Conservation (phyloP, 176 grass and related monocot species). For the Olyra latifolia region DNA sequence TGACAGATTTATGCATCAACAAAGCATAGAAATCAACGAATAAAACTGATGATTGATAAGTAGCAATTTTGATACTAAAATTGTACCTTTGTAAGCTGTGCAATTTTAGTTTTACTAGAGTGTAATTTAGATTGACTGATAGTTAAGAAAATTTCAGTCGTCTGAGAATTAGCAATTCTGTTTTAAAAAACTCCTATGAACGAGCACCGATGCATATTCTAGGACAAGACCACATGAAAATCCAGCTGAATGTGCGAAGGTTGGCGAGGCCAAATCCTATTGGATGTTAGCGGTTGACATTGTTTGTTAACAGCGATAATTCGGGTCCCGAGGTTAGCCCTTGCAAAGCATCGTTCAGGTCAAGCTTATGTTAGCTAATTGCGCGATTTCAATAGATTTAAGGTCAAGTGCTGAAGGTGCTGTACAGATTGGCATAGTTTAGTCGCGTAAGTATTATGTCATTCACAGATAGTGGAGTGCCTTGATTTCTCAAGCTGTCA, state of each 20-base stretch:
- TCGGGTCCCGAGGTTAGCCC: background rate
- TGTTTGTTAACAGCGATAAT: background rate
- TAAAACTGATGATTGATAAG: no score
- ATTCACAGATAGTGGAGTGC: background rate
- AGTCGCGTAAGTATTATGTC: background rate
- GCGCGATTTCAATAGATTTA: background rate
- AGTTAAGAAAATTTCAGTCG: no score
- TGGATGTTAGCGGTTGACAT: background rate
- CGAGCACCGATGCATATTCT: background rate
- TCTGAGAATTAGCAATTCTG: no score
- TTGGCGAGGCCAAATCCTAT: background rate
- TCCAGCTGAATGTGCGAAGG: background rate
- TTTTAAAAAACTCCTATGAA: background rate
- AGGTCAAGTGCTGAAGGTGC: background rate
- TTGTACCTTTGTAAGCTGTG: no score
- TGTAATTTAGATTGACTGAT: no score
- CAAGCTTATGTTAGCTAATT: background rate
- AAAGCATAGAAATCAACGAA: no score
- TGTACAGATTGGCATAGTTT: background rate
- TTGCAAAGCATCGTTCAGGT: background rate
- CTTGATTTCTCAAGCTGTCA: background rate
- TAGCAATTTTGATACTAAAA: no score
- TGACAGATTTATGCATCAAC: no score
- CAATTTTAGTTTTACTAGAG: no score
- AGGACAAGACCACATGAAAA: background rate